Conservation (phyloP, 1,139 yeast genomes). For the Taphrina sp. region DNA sequence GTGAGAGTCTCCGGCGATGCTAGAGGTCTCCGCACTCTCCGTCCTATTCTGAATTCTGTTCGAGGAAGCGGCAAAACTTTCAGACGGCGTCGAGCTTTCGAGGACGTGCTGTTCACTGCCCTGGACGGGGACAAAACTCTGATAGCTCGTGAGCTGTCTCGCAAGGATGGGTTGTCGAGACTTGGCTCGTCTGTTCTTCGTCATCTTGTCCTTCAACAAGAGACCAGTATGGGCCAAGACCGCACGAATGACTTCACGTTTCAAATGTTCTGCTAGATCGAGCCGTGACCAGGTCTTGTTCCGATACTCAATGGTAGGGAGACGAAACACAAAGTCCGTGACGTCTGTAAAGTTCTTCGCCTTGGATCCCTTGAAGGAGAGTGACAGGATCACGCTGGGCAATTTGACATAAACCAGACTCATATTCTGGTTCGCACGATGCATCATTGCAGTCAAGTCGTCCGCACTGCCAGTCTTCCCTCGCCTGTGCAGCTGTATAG, state of each 20-base stretch:
- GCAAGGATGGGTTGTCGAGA: slow-evolving; percentile 45
- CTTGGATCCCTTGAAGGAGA: slow-evolving; percentile 77
- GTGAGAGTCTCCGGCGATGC: neutral
- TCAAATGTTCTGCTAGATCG: slow-evolving; percentile 63
- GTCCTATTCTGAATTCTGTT: slow-evolving; percentile 1
- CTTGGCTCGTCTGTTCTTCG: slow-evolving; percentile 43
- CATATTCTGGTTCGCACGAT: slow-evolving; percentile 64
- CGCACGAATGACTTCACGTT: slow-evolving; percentile 65
- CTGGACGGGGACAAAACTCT: slow-evolving; percentile 5
- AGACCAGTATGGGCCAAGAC: slow-evolving; percentile 75
- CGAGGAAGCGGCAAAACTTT: neutral
- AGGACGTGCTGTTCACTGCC: slow-evolving; percentile 3
- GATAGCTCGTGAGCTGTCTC: slow-evolving; percentile 46
- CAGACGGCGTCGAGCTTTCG: neutral
- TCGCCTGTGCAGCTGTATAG: neutral
- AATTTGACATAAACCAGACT: slow-evolving; percentile 62
- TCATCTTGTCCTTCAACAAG: slow-evolving; percentile 72
- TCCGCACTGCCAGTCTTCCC: slow-evolving; percentile 40
- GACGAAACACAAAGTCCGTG: slow-evolving; percentile 59
- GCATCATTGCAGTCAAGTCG: slow-evolving; percentile 58
- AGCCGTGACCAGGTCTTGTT: slow-evolving; percentile 77
- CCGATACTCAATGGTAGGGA: slow-evolving; percentile 64
- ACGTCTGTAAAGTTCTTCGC: slow-evolving; percentile 67
- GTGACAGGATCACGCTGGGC: slow-evolving; percentile 54
- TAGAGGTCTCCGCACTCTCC: slow-evolving; percentile 13